phyloP scores from a whole-genome alignment of 139 green algal species.

The Gonium pectorale region DNA sequence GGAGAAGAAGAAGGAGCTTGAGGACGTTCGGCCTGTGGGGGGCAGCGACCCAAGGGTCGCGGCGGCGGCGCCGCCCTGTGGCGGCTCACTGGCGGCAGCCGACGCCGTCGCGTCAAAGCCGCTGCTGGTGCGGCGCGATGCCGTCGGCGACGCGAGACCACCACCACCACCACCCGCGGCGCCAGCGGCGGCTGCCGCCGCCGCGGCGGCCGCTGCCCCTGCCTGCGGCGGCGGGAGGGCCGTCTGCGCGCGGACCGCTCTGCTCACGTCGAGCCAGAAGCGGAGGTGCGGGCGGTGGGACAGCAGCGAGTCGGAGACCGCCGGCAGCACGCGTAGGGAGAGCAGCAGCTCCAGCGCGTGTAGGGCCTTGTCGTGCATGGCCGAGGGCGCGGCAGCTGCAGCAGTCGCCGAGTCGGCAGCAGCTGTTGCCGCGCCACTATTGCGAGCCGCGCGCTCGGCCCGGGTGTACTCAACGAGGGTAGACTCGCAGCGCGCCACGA shows the following conservation, averaged over 20 bases:
- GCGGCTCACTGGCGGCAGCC: too few relatives aligned
- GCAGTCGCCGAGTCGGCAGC: neutral
- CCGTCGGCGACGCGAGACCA: neutral
- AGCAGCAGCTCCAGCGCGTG: constrained; percentile 49
- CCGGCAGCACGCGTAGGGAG: constrained; percentile 39
- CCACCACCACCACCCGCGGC: neutral
- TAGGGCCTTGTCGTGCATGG: constrained; percentile 36
- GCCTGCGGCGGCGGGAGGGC: neutral
- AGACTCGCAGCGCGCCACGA: constrained; percentile 71
- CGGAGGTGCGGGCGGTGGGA: constrained; percentile 19
- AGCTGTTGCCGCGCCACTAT: too few relatives aligned
- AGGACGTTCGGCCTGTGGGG: neutral
- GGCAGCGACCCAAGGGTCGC: neutral
- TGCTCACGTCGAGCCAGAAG: constrained; percentile 42
- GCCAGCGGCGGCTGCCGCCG: neutral
- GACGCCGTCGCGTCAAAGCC: neutral
- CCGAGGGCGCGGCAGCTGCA: neutral
- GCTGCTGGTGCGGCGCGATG: constrained; percentile 12
- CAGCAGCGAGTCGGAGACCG: constrained; percentile 39
- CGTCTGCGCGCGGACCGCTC: neutral
- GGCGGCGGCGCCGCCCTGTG: too few relatives aligned
- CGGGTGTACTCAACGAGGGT: constrained; percentile 14
- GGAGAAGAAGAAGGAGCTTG: constrained; percentile 13
- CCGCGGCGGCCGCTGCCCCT: neutral
- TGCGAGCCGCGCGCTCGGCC: neutral